Evolutionary conservation across 2,329 filamentous ascomycete species (phyloP).

Genomic region (Arthrobotrys sphaeroides): DNA sequence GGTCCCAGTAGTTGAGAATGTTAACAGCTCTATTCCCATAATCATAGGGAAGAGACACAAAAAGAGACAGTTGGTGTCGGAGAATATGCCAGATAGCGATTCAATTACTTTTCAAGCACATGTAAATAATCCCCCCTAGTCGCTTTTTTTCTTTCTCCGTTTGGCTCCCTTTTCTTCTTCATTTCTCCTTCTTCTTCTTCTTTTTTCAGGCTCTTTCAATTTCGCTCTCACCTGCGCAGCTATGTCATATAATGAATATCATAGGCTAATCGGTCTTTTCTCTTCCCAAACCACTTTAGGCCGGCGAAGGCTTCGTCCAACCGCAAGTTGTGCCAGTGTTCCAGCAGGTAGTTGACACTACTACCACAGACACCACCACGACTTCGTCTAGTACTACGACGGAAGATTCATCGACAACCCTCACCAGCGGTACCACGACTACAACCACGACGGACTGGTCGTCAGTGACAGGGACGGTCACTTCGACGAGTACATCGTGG

Average conservation of each 20-base stretch:
- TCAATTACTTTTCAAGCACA: slow-evolving; percentile 49
- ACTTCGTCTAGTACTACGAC: slow-evolving; percentile 41
- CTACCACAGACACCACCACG: slow-evolving; percentile 35
- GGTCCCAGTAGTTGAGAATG: slow-evolving; percentile 8
- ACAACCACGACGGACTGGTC: slow-evolving; percentile 37
- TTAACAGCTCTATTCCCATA: slow-evolving; percentile 3
- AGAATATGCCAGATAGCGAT: slow-evolving; percentile 39
- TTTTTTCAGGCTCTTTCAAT: not conserved
- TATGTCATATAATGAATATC: slow-evolving; percentile 21
- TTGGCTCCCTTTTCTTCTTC: not conserved
- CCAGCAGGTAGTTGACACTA: slow-evolving; percentile 39
- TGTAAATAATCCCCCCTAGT: slow-evolving; percentile 30
- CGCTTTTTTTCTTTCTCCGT: not conserved
- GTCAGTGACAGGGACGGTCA: slow-evolving; percentile 38
- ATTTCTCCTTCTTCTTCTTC: not conserved
- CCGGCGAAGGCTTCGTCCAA: slow-evolving; percentile 39
- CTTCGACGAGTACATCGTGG: slow-evolving; percentile 36
- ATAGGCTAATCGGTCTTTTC: slow-evolving; percentile 29
- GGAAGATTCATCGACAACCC: slow-evolving; percentile 14
- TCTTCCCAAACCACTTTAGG: slow-evolving; percentile 18
- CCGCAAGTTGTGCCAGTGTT: slow-evolving; percentile 44
- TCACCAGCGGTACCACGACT: slow-evolving; percentile 40
- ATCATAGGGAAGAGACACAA: slow-evolving; percentile 13
- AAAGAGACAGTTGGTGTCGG: slow-evolving; percentile 29
- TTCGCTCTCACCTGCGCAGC: not conserved